Conservation (phyloP, 441 rosid species). For the Brassica balearica region DNA sequence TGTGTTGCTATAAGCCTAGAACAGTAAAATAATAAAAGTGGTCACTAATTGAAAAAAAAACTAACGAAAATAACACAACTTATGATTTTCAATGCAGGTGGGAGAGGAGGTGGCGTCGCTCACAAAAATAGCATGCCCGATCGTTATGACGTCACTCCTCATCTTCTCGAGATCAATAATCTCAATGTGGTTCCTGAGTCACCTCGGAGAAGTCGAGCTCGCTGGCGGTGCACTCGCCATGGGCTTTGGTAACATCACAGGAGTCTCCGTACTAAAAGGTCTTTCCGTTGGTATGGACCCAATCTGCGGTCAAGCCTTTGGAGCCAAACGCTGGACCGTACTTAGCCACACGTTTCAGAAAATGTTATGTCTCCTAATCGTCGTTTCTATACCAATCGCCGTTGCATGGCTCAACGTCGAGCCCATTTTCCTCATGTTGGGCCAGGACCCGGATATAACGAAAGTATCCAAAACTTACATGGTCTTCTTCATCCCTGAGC, state of each 20-base stretch:
- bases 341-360: conserved; percentile 77
- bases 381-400: conserved; percentile 62
- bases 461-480: conserved; percentile 66
- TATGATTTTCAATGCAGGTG: conserved; percentile 52
- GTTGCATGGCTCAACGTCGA: conserved; percentile 74
- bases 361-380: conserved; percentile 61
- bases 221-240: conserved; percentile 92
- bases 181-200: conserved; percentile 83
- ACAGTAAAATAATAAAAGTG: background rate
- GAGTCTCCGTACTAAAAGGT: conserved; percentile 79
- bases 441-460: conserved; percentile 81
- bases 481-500: conserved; percentile 77
- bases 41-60: background rate
- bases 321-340: conserved; percentile 76
- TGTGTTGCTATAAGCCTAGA: background rate
- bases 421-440: conserved; percentile 61
- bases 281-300: conserved; percentile 90
- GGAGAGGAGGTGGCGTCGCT: conserved; percentile 71
- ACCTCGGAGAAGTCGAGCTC: conserved; percentile 67
- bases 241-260: conserved; percentile 85
- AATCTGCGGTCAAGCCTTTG: conserved; percentile 84
- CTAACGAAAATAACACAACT: background rate
- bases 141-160: conserved; percentile 73
- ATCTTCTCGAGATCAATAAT: conserved; percentile 76
- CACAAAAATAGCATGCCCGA: conserved; percentile 73